Percentiles rank a stretch among this genome's conserved stretches.
Conservation (phyloP, 1,139 yeast genomes). For the Candida anutae region DNA sequence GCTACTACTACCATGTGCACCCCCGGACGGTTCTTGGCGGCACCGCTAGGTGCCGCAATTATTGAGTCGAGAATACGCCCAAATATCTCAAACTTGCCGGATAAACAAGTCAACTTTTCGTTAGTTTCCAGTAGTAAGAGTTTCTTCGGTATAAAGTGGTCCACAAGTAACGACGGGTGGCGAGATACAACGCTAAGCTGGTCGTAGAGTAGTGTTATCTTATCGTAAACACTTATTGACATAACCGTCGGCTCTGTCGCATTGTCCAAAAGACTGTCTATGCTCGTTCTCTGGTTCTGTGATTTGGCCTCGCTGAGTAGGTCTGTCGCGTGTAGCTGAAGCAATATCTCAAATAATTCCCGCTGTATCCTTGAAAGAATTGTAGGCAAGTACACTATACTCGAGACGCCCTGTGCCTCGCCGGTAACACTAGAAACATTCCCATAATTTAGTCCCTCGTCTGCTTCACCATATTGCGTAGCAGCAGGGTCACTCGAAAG, state of each 20-base stretch:
- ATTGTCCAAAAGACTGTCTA: conserved; percentile 27
- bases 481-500: conserved; percentile 10
- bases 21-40: no score
- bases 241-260: conserved; percentile 12
- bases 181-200: conserved; percentile 44
- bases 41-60: no score
- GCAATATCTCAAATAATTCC: conserved; percentile 45
- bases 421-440: neutral
- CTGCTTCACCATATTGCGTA: neutral
- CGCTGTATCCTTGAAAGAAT: conserved; percentile 47
- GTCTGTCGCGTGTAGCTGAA: conserved; percentile 44
- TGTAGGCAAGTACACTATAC: conserved; percentile 48
- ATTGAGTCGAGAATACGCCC: no score
- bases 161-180: conserved; percentile 65
- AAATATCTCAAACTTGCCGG: conserved; percentile 53
- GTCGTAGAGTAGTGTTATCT: conserved; percentile 32
- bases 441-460: neutral
- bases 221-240: conserved; percentile 6
- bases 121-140: conserved; percentile 57
- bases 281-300: conserved; percentile 23
- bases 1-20: conserved; percentile 51
- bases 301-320: conserved; percentile 23
- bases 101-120: conserved; percentile 42
- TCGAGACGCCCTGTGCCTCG: conserved; percentile 1
- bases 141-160: conserved; percentile 68